phyloP scores from a whole-genome alignment of 257 asterid species.

The Jaltomata sinuosa region DNA sequence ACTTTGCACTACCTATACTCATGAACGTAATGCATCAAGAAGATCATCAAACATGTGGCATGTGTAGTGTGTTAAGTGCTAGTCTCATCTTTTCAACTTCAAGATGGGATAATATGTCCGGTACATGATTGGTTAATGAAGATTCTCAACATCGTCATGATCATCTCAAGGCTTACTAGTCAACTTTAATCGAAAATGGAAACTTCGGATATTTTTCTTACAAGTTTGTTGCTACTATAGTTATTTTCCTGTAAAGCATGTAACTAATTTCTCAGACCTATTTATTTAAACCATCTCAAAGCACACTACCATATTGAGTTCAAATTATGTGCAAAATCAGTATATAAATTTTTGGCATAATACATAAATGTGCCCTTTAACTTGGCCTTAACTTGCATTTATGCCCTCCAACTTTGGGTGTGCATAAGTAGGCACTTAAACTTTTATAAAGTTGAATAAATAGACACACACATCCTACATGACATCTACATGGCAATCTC shows the following conservation, averaged over 20 bases:
- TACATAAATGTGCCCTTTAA: no score
- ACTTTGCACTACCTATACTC: not conserved
- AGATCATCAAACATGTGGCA: no score
- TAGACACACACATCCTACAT: no score
- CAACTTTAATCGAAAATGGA: not conserved
- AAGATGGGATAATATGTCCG: not conserved
- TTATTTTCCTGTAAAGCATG: not conserved
- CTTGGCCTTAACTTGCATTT: no score
- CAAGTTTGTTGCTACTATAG: not conserved
- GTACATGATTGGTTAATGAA: not conserved
- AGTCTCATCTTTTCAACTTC: not conserved
- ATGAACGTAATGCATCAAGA: no score
- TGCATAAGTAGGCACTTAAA: no score
- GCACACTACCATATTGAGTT: not conserved
- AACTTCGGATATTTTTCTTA: not conserved
- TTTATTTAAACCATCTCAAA: not conserved
- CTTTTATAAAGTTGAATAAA: no score
- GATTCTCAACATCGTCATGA: not conserved
- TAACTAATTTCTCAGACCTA: not conserved
- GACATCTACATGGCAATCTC: no score
- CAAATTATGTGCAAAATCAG: not conserved
- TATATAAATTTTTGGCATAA: no score
- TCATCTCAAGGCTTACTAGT: not conserved
- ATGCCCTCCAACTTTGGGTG: no score
- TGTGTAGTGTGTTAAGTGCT: no score